Percentiles rank a stretch among this genome's conserved stretches.
Evolutionary conservation across 257 asterid genomes (phyloP).

Genomic region (Cynanchum wilfordii): DNA sequence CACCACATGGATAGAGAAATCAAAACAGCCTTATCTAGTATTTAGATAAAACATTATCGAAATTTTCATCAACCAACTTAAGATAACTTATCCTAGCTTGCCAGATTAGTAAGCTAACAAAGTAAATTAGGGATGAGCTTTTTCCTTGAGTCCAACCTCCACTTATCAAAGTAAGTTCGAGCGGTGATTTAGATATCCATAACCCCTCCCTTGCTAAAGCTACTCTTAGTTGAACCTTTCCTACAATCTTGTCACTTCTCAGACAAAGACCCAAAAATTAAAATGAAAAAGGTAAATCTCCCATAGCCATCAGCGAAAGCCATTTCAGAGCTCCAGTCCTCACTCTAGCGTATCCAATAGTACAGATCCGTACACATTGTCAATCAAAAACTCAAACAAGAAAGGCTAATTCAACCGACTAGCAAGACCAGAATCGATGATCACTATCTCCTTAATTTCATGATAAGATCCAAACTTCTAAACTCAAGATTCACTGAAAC

Average conservation of each 20-base stretch:
- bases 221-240: neutral
- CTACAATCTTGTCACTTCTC: neutral
- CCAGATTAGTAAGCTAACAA: neutral
- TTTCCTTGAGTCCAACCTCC: neutral
- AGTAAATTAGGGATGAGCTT: neutral
- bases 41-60: neutral
- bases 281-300: neutral
- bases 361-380: slow-evolving; percentile 20
- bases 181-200: neutral
- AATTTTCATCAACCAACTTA: neutral
- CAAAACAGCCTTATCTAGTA: too few relatives aligned
- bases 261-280: neutral
- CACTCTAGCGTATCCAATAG: slow-evolving; percentile 11
- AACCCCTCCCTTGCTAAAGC: neutral
- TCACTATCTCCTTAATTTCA: slow-evolving; percentile 13
- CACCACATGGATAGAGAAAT: too few relatives aligned
- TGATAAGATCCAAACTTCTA: slow-evolving; percentile 13
- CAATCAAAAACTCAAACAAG: slow-evolving; percentile 1
- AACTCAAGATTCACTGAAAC: slow-evolving; percentile 3
- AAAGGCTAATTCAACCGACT: slow-evolving; percentile 10
- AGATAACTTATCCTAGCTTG: neutral
- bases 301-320: neutral
- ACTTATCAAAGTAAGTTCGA: neutral
- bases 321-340: slow-evolving; percentile 13
- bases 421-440: slow-evolving; percentile 13